Conservation (phyloP, 805 yeast species). For the Saccharomycopsis sp. region DNA sequence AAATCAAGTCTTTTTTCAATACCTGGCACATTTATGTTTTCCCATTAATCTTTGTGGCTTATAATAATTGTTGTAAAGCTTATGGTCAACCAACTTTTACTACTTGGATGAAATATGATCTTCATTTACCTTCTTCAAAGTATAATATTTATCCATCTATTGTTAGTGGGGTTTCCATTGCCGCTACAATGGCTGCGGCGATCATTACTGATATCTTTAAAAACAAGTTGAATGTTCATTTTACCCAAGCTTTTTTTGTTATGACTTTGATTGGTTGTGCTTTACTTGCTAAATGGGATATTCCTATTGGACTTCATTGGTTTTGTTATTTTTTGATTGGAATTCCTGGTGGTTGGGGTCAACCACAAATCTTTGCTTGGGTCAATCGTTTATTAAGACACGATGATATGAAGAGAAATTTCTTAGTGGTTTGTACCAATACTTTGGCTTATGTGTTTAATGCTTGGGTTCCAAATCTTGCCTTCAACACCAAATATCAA, state of each 20-base stretch:
- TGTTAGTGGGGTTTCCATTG: slow-evolving; percentile 30
- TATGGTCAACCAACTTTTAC: slow-evolving; percentile 32
- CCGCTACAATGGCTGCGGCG: slow-evolving; percentile 24
- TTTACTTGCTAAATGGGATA: slow-evolving; percentile 36
- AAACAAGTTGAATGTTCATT: slow-evolving; percentile 41
- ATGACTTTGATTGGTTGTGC: slow-evolving; percentile 33
- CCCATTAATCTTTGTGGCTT: slow-evolving; percentile 23
- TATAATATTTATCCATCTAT: slow-evolving; percentile 35
- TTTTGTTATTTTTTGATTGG: slow-evolving; percentile 38
- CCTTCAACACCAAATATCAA: slow-evolving; percentile 26
- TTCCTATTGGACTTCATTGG: slow-evolving; percentile 41
- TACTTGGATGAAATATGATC: slow-evolving; percentile 34
- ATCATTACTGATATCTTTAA: slow-evolving; percentile 29
- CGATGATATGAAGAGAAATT: slow-evolving; percentile 26
- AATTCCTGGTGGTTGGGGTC: slow-evolving; percentile 41
- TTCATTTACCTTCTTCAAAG: slow-evolving; percentile 24
- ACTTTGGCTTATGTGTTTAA: slow-evolving; percentile 32
- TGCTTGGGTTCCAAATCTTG: slow-evolving; percentile 31
- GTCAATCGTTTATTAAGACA: slow-evolving; percentile 34
- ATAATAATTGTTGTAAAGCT: slow-evolving; percentile 22
- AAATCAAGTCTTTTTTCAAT: slow-evolving; percentile 19
- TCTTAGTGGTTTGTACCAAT: slow-evolving; percentile 32
- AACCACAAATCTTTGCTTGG: slow-evolving; percentile 49
- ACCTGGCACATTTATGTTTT: slow-evolving; percentile 40
- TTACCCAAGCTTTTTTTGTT: slow-evolving; percentile 33